These are phyloP conservation scores for Phytopythium boreale DNA, from an alignment of 352 stramenopile species.

Conservation along the genomic window DNA sequence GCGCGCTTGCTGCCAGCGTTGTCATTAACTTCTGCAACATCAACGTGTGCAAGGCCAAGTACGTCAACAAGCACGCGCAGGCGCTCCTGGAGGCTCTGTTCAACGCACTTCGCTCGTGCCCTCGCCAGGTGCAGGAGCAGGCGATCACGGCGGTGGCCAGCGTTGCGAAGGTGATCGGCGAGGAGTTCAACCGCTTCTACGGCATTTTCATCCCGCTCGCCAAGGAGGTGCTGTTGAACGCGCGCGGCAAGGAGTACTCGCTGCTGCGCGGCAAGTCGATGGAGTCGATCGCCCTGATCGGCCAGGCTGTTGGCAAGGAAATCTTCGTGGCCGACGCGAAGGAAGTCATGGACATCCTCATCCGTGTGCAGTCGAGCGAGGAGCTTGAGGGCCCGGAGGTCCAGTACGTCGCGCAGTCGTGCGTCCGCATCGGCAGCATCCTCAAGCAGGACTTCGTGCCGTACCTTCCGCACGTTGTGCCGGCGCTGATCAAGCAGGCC, in stretches of 20 bases:
- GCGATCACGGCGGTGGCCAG: constrained; percentile 84
- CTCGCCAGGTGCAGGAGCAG: constrained; percentile 85
- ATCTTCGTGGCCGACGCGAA: constrained; percentile 74
- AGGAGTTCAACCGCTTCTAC: constrained; percentile 79
- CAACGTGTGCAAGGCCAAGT: constrained; percentile 80
- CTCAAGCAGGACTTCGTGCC: constrained; percentile 86
- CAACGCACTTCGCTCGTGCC: constrained; percentile 67
- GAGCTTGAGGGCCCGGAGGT: constrained; percentile 71
- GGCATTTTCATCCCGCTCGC: constrained; percentile 87
- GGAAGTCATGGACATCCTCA: constrained; percentile 86
- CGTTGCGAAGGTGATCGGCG: constrained; percentile 80
- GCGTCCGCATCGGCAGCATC: constrained; percentile 83
- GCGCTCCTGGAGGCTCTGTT: constrained; percentile 78
- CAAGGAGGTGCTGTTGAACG: constrained; percentile 81
- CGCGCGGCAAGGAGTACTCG: constrained; percentile 70
- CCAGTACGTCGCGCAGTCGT: constrained; percentile 86
- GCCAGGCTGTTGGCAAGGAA: constrained; percentile 85
- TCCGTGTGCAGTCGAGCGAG: constrained; percentile 70
- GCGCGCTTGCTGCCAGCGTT: constrained; percentile 71
- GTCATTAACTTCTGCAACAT: constrained; percentile 87
- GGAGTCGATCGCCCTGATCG: constrained; percentile 87
- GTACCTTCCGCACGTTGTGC: constrained; percentile 82
- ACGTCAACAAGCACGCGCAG: constrained; percentile 63
- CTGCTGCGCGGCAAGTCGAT: constrained; percentile 85
- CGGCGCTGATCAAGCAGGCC: constrained; percentile 77